Conservation (phyloP, 1,139 yeast genomes). For the Kurtzmaniella quercitrusa region DNA sequence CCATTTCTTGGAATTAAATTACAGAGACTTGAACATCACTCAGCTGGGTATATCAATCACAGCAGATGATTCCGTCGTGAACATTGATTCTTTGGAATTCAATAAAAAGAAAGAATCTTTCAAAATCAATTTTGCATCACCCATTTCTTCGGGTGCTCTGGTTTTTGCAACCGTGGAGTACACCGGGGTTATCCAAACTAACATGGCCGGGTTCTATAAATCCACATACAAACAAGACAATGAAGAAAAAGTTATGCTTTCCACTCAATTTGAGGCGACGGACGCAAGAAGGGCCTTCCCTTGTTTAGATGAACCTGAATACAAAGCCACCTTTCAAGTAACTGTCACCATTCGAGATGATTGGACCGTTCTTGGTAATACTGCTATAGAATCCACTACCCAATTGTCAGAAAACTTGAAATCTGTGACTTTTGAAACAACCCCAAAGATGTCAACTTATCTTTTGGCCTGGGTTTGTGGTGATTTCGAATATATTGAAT, state of each 20-base stretch:
- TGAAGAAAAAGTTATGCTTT: constrained; percentile 58
- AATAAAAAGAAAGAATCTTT: constrained; percentile 24
- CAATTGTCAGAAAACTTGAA: constrained; percentile 12
- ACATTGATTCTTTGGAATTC: constrained; percentile 17
- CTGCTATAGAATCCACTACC: constrained; percentile 29
- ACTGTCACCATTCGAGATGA: constrained; percentile 52
- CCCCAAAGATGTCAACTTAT: constrained; percentile 75
- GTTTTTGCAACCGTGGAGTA: constrained; percentile 35
- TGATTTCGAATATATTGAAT: constrained; percentile 68
- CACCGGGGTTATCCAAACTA: constrained; percentile 47
- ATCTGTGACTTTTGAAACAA: constrained; percentile 36
- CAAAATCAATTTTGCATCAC: constrained; percentile 18
- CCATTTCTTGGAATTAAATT: constrained; percentile 40
- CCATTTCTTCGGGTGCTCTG: constrained; percentile 11
- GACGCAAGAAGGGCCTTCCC: constrained; percentile 86
- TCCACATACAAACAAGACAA: constrained; percentile 53
- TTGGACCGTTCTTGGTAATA: constrained; percentile 70
- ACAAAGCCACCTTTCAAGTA: constrained; percentile 69
- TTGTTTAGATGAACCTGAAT: constrained; percentile 74
- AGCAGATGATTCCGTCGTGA: constrained; percentile 9
- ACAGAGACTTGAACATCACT: constrained; percentile 28
- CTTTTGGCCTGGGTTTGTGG: constrained; percentile 76
- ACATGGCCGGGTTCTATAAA: constrained; percentile 78
- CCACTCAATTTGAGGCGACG: constrained; percentile 85
- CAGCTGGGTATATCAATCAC: constrained; percentile 13